phyloP scores from a whole-genome alignment of 1,284 basidiomycete genomes.

The Porodaedalea pini region DNA sequence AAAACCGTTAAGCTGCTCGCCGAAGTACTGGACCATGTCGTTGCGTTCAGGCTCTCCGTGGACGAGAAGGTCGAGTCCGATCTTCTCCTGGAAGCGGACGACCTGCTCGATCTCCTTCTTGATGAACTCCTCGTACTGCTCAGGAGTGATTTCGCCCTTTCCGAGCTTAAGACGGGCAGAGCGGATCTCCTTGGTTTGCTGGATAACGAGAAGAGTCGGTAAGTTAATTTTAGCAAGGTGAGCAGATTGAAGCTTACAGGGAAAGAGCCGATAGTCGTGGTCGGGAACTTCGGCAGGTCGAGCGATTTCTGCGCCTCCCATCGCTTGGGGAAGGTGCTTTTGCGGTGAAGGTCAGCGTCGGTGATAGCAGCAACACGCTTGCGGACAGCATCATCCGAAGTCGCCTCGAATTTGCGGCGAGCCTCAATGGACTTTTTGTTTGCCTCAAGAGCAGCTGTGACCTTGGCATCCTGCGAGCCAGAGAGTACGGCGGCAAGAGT shows the following conservation, averaged over 20 bases:
- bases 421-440: slow-evolving; percentile 93
- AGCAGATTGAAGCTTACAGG: slow-evolving; percentile 49
- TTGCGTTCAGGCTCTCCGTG: slow-evolving; percentile 99
- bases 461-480: slow-evolving; percentile 72
- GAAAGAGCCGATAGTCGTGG: slow-evolving; percentile 99
- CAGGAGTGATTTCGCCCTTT: slow-evolving; percentile 87
- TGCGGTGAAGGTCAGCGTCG: slow-evolving; percentile 84
- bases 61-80: slow-evolving; percentile 95
- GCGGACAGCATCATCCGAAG: slow-evolving; percentile 93
- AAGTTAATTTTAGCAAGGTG: background rate
- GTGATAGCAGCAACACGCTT: slow-evolving; percentile 94
- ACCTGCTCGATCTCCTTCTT: slow-evolving; percentile 96
- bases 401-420: slow-evolving; percentile 94
- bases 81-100: slow-evolving; percentile 94
- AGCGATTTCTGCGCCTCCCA: slow-evolving; percentile 89
- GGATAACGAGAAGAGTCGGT: slow-evolving; percentile 17
- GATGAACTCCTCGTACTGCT: slow-evolving; percentile 97
- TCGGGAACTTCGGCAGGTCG: slow-evolving; percentile 95
- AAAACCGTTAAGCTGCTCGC: slow-evolving; percentile 94
- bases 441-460: slow-evolving; percentile 72
- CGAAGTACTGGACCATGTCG: slow-evolving; percentile 99
- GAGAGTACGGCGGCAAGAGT: slow-evolving; percentile 81
- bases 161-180: slow-evolving; percentile 90
- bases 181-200: slow-evolving; percentile 99
- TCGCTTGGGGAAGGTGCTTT: slow-evolving; percentile 86